Base-by-base conservation (phyloP, 306 rosid genomes). In the Cicer pinnatifidum region DNA sequence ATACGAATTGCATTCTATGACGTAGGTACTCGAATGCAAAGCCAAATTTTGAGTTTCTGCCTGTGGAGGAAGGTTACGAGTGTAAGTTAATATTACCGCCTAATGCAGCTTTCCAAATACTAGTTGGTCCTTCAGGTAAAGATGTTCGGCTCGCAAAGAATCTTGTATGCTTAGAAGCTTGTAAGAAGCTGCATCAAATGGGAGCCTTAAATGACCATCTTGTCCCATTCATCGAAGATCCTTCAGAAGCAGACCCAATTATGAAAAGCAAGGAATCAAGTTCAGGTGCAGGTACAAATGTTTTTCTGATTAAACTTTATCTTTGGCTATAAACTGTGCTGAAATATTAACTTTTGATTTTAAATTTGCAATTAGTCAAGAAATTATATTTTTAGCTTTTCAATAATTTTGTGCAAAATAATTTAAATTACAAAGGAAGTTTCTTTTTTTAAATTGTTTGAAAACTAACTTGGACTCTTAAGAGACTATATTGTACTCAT, bases 161-260 rank as follows among this genome's bases (percentile, higher is more conserved):
- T 83, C 94, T 88, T 64, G 98, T 78, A 43, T 91, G 97, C 85
- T 84, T 94, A 67, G 98, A 94, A 84, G 97, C 96, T 62, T 94
- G 97, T 84, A 89, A 91, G 82, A 82, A 85, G 88, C 84, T 94
- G 69, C 99, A 91, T 86, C 84, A 89, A 71, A 81, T 84, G 84
- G 93, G 97, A 8, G 90, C 90, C 80, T 82, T 94, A 75, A 81
- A 89, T 84, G 95, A 90, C 60, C 92, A 86, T 90, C 92, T 91
- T 75, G 89, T 81, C 72, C 97, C 95, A 6, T 69, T 60, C 39
- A n/a, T 44, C 33, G 84, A 85, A 75, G 83, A 78, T 73, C 75
- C 83, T 82, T 39, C 83, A 71, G 83, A 78, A 46, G 80, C 44
- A 71, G 80, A 81, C 60, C 64, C 41, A 6, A 66, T 51, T 67